Evolutionary conservation across 208 protist species (phyloP).

Genomic region (Phytomonas sp.): DNA sequence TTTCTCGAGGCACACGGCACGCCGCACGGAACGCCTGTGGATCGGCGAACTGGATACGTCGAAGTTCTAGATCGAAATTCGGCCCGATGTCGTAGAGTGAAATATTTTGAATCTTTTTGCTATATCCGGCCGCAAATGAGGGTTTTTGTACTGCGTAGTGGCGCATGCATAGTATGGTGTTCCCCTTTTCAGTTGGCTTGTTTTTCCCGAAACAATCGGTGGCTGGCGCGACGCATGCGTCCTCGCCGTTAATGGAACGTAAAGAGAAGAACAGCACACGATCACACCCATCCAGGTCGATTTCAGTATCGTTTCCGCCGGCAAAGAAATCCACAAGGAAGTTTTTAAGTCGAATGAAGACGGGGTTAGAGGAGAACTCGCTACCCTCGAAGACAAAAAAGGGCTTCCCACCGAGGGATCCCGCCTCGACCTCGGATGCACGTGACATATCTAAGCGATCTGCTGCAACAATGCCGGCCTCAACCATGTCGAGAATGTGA

Average conservation of each 20-base stretch:
- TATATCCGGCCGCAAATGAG: slow-evolving; percentile 23
- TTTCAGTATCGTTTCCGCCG: slow-evolving; percentile 47
- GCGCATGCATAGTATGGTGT: slow-evolving; percentile 69
- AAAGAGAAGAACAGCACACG: slow-evolving; percentile 74
- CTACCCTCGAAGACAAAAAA: slow-evolving; percentile 85
- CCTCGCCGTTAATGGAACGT: slow-evolving; percentile 57
- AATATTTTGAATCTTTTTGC: slow-evolving; percentile 41
- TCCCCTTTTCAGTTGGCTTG: slow-evolving; percentile 33
- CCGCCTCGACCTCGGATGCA: slow-evolving; percentile 38
- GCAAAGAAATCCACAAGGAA: slow-evolving; percentile 84
- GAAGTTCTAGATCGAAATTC: slow-evolving; percentile 78
- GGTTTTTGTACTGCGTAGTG: slow-evolving; percentile 79
- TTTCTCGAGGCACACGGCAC: slow-evolving; percentile 46
- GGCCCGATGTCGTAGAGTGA: slow-evolving; percentile 74
- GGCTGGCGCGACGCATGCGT: slow-evolving; percentile 62
- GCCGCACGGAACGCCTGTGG: slow-evolving; percentile 74
- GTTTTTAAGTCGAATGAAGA: slow-evolving; percentile 72
- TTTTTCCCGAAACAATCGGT: slow-evolving; percentile 64
- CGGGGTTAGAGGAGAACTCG: slow-evolving; percentile 62
- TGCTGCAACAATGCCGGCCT: slow-evolving; percentile 72
- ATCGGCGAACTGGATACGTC: slow-evolving; percentile 64
- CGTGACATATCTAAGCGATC: slow-evolving; percentile 63
- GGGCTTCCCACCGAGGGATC: slow-evolving; percentile 69
- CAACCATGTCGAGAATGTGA: slow-evolving; percentile 86
- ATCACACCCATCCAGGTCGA: slow-evolving; percentile 75